These are phyloP conservation scores for Podaxis sp. DNA, from an alignment of 768 basidiomycete genomes.

Conservation along the genomic window DNA sequence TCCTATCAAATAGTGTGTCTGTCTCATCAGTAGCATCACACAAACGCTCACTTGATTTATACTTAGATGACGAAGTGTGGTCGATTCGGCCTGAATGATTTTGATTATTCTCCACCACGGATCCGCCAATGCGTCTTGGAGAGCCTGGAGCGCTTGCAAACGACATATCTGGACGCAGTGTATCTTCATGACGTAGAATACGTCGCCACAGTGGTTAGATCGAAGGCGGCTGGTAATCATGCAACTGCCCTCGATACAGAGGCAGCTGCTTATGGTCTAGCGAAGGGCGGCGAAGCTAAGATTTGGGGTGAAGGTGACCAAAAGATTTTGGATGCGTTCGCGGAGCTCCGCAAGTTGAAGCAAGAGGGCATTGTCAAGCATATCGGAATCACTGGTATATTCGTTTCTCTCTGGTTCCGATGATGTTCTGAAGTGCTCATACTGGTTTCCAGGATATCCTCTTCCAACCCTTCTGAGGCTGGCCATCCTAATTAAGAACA, in stretches of 20 bases:
- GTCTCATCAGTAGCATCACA: not conserved
- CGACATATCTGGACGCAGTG: conserved; percentile 75
- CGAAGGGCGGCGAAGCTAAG: conserved; percentile 50
- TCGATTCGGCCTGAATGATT: conserved; percentile 61
- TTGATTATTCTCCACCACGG: conserved; percentile 71
- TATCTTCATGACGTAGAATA: conserved; percentile 88
- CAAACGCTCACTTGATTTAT: not conserved
- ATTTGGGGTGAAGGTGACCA: conserved; percentile 71
- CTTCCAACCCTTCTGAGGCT: conserved; percentile 83
- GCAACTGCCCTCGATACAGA: conserved; percentile 50
- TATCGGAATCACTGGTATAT: conserved; percentile 77
- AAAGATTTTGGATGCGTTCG: conserved; percentile 64
- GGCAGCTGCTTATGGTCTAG: conserved; percentile 63
- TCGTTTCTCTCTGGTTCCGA: not conserved
- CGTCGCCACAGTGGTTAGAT: conserved; percentile 51
- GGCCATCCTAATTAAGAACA: conserved; percentile 69
- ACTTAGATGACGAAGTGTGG: conserved; percentile 84
- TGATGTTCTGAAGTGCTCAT: not conserved
- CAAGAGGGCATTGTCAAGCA: conserved; percentile 68
- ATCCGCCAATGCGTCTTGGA: conserved; percentile 66
- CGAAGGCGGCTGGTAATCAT: conserved; percentile 55
- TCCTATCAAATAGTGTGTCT: conserved; percentile 68
- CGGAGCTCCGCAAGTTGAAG: conserved; percentile 64
- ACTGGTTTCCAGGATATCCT: conserved; percentile 58
- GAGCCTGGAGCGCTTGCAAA: conserved; percentile 68